Evolutionary conservation across 352 stramenopile genomes (phyloP).

Genomic region (Plasmopara muralis): DNA sequence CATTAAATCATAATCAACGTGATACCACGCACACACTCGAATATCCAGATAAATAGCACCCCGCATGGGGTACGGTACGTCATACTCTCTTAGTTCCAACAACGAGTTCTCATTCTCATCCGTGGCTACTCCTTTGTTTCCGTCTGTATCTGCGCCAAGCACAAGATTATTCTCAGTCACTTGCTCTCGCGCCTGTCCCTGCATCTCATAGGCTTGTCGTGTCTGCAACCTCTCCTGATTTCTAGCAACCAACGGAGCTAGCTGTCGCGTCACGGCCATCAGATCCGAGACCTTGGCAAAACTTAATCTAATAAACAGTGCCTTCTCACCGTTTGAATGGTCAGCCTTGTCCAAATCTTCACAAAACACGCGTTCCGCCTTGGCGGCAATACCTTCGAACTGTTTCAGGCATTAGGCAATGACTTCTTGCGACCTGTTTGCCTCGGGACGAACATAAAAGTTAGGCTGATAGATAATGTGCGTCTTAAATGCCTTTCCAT

Average conservation of each 20-base stretch:
- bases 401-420: constrained; percentile 72
- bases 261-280: constrained; percentile 55
- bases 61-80: constrained; percentile 96
- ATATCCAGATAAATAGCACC: constrained; percentile 95
- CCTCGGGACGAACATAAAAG: constrained; percentile 89
- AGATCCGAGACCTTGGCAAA: constrained; percentile 79
- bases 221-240: constrained; percentile 61
- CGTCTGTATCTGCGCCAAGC: constrained; percentile 23
- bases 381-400: constrained; percentile 82
- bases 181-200: constrained; percentile 33
- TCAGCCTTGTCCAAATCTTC: constrained; percentile 91
- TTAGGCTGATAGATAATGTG: constrained; percentile 94
- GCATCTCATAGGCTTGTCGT: constrained; percentile 63
- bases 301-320: constrained; percentile 86
- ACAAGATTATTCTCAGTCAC: constrained; percentile 38
- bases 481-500: constrained; percentile 93
- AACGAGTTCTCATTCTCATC: constrained; percentile 70
- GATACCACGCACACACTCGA: constrained; percentile 96
- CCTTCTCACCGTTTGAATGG: constrained; percentile 82
- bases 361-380: constrained; percentile 61
- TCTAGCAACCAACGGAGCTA: constrained; percentile 50
- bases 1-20: constrained; percentile 78
- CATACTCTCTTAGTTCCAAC: constrained; percentile 95
- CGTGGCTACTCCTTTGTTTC: constrained; percentile 14
- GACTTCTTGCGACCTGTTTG: constrained; percentile 59